Evolutionary conservation across 2,329 filamentous ascomycete species (phyloP).

Genomic region (Furcasterigmium furcatum): DNA sequence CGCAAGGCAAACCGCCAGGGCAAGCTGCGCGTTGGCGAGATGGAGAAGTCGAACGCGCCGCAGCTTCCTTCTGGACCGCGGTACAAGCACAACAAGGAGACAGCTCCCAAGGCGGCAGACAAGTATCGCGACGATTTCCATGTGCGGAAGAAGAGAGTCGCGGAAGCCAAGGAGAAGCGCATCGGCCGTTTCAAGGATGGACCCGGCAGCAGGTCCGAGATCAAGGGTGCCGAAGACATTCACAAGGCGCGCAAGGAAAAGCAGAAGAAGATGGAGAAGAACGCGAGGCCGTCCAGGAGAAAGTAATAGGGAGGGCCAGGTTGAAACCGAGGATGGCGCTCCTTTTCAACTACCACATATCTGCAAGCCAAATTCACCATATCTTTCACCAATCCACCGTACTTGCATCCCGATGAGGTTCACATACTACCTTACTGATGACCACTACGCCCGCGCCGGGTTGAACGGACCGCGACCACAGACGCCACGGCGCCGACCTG

Average conservation of each 20-base stretch:
- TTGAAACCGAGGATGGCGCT: too few relatives aligned
- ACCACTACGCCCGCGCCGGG: too few relatives aligned
- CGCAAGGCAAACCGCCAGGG: conserved; percentile 80
- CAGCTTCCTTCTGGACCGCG: conserved; percentile 36
- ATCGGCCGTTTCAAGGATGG: conserved; percentile 72
- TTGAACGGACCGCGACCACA: too few relatives aligned
- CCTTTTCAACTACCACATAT: background rate
- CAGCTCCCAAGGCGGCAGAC: conserved; percentile 90
- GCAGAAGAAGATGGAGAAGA: conserved; percentile 81
- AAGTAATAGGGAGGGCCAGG: background rate
- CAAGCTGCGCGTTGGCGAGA: conserved; percentile 75
- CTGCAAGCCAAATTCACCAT: background rate
- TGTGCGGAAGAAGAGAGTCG: conserved; percentile 83
- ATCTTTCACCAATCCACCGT: background rate
- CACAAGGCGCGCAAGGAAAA: conserved; percentile 75
- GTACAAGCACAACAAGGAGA: conserved; percentile 84
- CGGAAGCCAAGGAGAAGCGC: conserved; percentile 82
- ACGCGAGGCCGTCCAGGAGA: conserved; percentile 74
- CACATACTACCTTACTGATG: too few relatives aligned
- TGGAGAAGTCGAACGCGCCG: conserved; percentile 50
- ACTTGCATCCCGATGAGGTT: too few relatives aligned
- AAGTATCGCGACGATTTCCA: conserved; percentile 89
- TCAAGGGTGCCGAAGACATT: conserved; percentile 81
- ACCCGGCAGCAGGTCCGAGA: conserved; percentile 69
- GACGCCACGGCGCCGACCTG: too few relatives aligned